These are phyloP conservation scores for Huntiella savannae DNA, from an alignment of 2,329 filamentous ascomycete genomes.

Conservation along the genomic window DNA sequence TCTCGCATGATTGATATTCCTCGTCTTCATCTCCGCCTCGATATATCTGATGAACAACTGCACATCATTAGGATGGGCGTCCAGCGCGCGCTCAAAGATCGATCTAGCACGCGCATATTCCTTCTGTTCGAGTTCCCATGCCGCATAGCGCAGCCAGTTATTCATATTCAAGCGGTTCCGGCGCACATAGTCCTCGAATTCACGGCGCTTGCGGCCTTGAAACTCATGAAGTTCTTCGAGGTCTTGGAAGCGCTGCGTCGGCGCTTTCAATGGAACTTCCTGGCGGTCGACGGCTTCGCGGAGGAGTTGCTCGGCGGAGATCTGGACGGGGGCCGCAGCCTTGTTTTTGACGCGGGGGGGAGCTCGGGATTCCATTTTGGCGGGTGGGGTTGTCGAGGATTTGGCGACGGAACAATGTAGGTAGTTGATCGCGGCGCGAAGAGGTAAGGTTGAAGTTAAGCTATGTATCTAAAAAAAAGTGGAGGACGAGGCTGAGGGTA, in stretches of 20 bases:
- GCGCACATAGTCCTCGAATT: constrained; percentile 95
- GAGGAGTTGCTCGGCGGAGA: constrained; percentile 90
- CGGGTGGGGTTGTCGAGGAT: not conserved
- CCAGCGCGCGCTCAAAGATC: constrained; percentile 85
- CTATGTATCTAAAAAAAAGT: constrained; percentile 4
- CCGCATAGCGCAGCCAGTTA: constrained; percentile 96
- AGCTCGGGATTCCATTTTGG: constrained; percentile 72
- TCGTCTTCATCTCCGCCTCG: constrained; percentile 80
- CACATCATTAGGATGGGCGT: constrained; percentile 75
- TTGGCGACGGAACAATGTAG: not conserved
- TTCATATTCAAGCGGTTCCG: constrained; percentile 91
- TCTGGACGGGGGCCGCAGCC: constrained; percentile 74
- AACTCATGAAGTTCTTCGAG: constrained; percentile 96
- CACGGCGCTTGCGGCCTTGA: constrained; percentile 85
- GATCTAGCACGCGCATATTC: constrained; percentile 82
- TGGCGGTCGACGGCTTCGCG: constrained; percentile 94
- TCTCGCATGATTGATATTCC: constrained; percentile 91
- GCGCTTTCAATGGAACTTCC: constrained; percentile 70
- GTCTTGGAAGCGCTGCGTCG: constrained; percentile 86
- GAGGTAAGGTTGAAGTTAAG: not conserved
- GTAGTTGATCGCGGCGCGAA: not conserved
- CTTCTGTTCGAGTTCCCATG: constrained; percentile 96
- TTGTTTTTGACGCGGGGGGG: constrained; percentile 98
- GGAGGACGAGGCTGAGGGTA: constrained; percentile 7
- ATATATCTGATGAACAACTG: constrained; percentile 84